Evolutionary conservation across 2,329 filamentous ascomycete genomes (phyloP).

Genomic region (Calonectria naviculata): DNA sequence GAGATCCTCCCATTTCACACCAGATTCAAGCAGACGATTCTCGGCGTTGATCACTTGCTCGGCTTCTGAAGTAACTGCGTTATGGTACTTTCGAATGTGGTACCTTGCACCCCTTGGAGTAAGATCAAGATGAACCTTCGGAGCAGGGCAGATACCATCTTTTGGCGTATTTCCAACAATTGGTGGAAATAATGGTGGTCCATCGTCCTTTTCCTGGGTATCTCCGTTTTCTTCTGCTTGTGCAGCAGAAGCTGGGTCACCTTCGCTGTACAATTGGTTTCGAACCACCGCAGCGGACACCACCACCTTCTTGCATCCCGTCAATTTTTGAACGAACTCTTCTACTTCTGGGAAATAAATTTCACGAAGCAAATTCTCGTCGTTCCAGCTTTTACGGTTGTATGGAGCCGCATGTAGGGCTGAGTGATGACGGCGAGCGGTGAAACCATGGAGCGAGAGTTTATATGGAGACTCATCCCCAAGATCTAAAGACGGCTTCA

Average conservation of each 20-base stretch:
- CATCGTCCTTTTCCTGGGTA: not conserved
- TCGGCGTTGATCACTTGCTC: not conserved
- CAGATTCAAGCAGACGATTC: not conserved
- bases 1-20: not conserved
- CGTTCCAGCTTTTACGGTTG: not conserved
- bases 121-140: conserved; percentile 16
- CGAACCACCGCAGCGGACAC: conserved; percentile 17
- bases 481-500: not conserved
- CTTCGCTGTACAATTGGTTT: conserved; percentile 13
- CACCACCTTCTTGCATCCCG: conserved; percentile 15
- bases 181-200: not conserved
- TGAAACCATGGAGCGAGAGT: not conserved
- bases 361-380: not conserved
- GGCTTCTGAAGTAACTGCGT: not conserved
- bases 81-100: conserved; percentile 16
- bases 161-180: not conserved
- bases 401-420: not conserved
- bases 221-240: not conserved
- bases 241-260: not conserved
- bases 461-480: not conserved
- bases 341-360: not conserved
- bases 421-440: not conserved
- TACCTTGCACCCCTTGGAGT: conserved; percentile 17
- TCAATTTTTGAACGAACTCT: conserved; percentile 10
- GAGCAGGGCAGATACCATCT: conserved; percentile 5